phyloP scores from a whole-genome alignment of 2,329 filamentous ascomycete genomes.

The Trichoderma citrinoviride region DNA sequence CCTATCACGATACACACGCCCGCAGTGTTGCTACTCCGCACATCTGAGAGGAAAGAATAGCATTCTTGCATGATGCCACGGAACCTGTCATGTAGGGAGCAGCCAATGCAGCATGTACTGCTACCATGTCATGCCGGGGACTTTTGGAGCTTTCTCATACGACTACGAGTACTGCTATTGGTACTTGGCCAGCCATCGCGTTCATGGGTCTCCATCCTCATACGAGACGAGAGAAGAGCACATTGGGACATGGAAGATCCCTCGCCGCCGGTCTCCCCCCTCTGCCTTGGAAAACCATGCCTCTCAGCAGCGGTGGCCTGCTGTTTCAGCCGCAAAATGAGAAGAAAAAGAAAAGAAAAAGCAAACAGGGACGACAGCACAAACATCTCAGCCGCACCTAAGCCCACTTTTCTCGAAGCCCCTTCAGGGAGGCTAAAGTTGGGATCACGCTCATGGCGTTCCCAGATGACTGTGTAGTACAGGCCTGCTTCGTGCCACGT shows the following conservation, averaged over 20 bases:
- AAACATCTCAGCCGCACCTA: conserved; percentile 12
- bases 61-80: background rate
- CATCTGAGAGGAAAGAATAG: background rate
- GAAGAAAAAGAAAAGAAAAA: background rate
- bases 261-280: background rate
- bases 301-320: background rate
- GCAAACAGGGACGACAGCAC: background rate
- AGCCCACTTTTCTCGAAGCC: background rate
- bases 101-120: background rate
- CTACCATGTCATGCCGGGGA: background rate
- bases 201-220: background rate
- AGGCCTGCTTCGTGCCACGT: background rate
- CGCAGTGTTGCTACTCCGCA: background rate
- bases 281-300: background rate
- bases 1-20: background rate
- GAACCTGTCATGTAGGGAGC: background rate
- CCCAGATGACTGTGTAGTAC: background rate
- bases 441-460: background rate
- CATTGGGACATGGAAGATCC: background rate
- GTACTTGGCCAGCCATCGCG: background rate
- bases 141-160: background rate
- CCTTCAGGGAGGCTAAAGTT: background rate
- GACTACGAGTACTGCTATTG: no score
- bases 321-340: conserved; percentile 3
- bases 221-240: background rate